phyloP scores from a whole-genome alignment of 202 grass and related monocot species.

The Hordeum pubiflorum region DNA sequence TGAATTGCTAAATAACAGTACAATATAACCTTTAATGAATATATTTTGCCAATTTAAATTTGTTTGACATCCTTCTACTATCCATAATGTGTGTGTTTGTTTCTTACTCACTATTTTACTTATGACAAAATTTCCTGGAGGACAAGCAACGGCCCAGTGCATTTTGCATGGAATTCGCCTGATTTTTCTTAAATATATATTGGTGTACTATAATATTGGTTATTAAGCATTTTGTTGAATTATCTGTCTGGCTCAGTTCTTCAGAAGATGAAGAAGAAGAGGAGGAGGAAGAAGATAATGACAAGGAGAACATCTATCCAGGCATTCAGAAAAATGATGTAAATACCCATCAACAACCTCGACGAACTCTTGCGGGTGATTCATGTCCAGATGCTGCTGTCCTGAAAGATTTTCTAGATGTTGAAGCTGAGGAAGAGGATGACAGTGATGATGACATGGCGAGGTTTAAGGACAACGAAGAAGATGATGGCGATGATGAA shows the following conservation, averaged over 20 bases:
- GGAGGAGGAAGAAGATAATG: constrained; percentile 57
- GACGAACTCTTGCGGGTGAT: constrained; percentile 27
- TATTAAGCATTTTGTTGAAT: not conserved
- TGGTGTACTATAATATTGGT: not conserved
- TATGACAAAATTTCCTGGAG: not conserved
- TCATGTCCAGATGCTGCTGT: constrained; percentile 29
- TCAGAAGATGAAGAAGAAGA: constrained; percentile 55
- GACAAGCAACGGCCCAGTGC: not conserved
- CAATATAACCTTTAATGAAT: not conserved
- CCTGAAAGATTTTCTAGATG: constrained; percentile 76
- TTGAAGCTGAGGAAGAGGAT: constrained; percentile 97
- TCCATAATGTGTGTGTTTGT: not conserved
- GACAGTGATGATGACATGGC: constrained; percentile 88
- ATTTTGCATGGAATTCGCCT: not conserved
- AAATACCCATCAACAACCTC: constrained; percentile 5
- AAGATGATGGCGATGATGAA: constrained; percentile 70
- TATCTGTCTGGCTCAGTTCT: constrained; percentile 40
- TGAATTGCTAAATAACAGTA: not conserved
- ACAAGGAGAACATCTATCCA: constrained; percentile 70
- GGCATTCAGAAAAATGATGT: constrained; percentile 18
- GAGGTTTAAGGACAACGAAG: constrained; percentile 74
- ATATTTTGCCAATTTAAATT: not conserved
- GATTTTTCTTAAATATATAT: constrained; percentile 26
- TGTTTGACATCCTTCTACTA: not conserved
- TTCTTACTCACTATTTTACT: constrained; percentile 11